Conservation (phyloP, 768 basidiomycete genomes). For the Pisolithus marmoratus region DNA sequence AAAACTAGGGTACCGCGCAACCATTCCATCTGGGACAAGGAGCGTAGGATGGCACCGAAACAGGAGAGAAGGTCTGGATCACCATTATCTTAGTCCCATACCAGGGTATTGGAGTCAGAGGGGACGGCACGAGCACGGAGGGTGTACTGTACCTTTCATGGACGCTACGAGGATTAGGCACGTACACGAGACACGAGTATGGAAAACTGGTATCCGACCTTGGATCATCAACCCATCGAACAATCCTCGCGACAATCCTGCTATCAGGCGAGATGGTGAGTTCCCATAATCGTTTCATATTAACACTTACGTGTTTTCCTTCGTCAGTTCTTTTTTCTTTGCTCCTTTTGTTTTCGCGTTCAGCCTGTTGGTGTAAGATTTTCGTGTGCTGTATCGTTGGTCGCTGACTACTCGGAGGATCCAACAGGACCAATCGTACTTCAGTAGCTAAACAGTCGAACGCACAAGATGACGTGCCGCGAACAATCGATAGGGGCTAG, state of each 20-base stretch:
- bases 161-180: constrained; percentile 55
- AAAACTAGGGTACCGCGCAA: constrained; percentile 53
- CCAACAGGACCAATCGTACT: too few species aligned
- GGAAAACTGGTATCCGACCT: background rate
- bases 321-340: too few species aligned
- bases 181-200: constrained; percentile 4
- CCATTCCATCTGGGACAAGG: constrained; percentile 63
- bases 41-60: constrained; percentile 56
- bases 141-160: constrained; percentile 51
- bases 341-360: too few species aligned
- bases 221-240: constrained; percentile 49
- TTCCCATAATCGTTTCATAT: constrained; percentile 23
- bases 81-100: constrained; percentile 40
- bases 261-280: constrained; percentile 35
- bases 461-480: too few species aligned
- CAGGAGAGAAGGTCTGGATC: constrained; percentile 45
- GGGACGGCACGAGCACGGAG: constrained; percentile 41
- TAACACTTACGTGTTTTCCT: constrained; percentile 18
- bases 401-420: too few species aligned
- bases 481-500: too few species aligned
- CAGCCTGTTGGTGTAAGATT: too few species aligned
- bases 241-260: constrained; percentile 38
- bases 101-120: constrained; percentile 31
- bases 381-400: too few species aligned
- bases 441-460: too few species aligned